Evolutionary conservation across 2,329 filamentous ascomycete species (phyloP), one percentile per base, ranked within the genome.

Genomic region (Periglandula ipomoeae): DNA sequence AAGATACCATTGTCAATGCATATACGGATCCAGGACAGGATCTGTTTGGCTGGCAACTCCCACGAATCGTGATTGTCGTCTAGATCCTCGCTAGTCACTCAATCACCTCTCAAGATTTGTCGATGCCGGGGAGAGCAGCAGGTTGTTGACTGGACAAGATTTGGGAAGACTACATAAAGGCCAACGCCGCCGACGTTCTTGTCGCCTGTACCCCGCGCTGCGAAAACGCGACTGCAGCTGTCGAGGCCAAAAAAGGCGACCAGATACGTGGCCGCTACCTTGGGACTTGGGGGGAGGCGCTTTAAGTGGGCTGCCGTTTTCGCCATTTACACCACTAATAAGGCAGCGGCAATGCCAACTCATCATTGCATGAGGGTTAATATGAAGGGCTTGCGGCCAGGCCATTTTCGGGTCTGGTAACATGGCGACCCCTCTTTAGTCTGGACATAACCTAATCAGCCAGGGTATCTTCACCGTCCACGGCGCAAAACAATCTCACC

Each of bases 321-420:
- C 39, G 43, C 47, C 47, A 23, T 51, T 23, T 49, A 65, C 65
- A 57, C 22, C 47, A 45, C 40, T 35, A 44, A 30, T 22, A 32
- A 47, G 5, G 48, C 52, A 40, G 58, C 61, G 67, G 77, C 75
- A 79, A 67, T 85, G 82, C 81, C 83, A 86, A 79, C 82, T 82
- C 83, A 86, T 85, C 82, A 80, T 67, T 85, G 81, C 83, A 83
- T 86, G 74, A 75, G 71, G 68, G 66, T 67, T 67, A 13, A 42
- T 35, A 23, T 24, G 23, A 66, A 66, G 64, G 67, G 56, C 54
- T 59, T 47, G 44, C 10, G 44, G 46, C 44, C 46, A 39, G 48
- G 42, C 48, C 44, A 20, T 22, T 45, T 26, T 48, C 41, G 45
- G 46, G 48, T 39, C 48, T 52, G 47, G 46, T 34, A 45, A 34